phyloP scores from a whole-genome alignment of 1,139 yeast species.

The Scheffersomyces cryptocercus region DNA sequence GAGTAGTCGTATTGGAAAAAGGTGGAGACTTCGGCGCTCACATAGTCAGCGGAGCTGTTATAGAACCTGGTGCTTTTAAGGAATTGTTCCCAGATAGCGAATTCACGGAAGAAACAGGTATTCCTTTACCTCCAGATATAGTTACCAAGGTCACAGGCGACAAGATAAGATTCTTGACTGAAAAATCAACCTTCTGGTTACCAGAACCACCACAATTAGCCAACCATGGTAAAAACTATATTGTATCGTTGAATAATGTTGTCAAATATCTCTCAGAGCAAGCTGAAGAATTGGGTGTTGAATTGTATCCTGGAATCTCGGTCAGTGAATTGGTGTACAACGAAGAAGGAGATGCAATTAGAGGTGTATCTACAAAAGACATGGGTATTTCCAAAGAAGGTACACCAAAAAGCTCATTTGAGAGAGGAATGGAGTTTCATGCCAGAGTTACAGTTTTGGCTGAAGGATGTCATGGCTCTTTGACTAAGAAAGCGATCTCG shows the following conservation, averaged over 20 bases:
- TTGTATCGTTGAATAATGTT: slow-evolving; percentile 79
- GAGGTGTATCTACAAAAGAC: slow-evolving; percentile 93
- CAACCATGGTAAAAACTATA: slow-evolving; percentile 78
- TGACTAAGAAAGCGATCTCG: slow-evolving; percentile 72
- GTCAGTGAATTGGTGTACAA: slow-evolving; percentile 77
- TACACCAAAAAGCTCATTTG: slow-evolving; percentile 74
- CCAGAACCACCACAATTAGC: slow-evolving; percentile 95
- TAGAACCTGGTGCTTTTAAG: slow-evolving; percentile 83
- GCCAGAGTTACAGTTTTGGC: slow-evolving; percentile 86
- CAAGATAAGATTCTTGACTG: slow-evolving; percentile 66
- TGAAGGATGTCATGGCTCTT: slow-evolving; percentile 97
- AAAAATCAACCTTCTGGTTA: slow-evolving; percentile 58
- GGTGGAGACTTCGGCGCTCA: slow-evolving; percentile 93
- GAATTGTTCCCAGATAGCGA: slow-evolving; percentile 85
- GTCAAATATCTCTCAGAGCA: slow-evolving; percentile 80
- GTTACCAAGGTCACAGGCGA: slow-evolving; percentile 73
- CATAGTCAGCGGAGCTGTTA: slow-evolving; percentile 88
- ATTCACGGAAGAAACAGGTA: slow-evolving; percentile 52
- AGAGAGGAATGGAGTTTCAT: slow-evolving; percentile 95
- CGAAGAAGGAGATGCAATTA: slow-evolving; percentile 59
- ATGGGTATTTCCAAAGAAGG: slow-evolving; percentile 81
- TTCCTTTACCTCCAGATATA: slow-evolving; percentile 74
- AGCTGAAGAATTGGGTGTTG: slow-evolving; percentile 94
- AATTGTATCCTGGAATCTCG: slow-evolving; percentile 86
- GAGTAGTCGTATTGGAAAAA: slow-evolving; percentile 89